phyloP scores from a whole-genome alignment of 1,284 basidiomycete species.

The Malassezia vespertilionis region DNA sequence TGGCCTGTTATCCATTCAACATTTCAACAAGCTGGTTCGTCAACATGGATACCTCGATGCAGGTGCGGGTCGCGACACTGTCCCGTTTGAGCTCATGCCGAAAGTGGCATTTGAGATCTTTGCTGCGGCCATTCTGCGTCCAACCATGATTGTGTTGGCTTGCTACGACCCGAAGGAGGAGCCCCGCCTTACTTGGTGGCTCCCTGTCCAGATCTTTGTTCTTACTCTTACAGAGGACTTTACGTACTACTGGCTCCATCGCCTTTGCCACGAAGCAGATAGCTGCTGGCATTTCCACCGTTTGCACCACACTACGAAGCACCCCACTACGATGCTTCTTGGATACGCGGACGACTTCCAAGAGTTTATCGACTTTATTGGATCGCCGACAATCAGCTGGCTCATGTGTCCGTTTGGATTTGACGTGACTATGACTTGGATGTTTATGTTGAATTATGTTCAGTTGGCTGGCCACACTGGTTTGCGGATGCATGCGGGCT shows the following conservation, averaged over 20 bases:
- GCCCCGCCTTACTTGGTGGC: conserved; percentile 11
- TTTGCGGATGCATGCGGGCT: conserved; percentile 28
- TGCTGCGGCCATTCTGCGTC: not conserved
- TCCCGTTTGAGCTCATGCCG: conserved; percentile 26
- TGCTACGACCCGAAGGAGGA: conserved; percentile 4
- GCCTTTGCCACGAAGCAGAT: conserved; percentile 29
- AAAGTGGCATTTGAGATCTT: conserved; percentile 16
- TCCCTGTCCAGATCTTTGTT: conserved; percentile 20
- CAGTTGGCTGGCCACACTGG: conserved; percentile 35
- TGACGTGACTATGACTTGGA: conserved; percentile 20
- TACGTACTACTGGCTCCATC: conserved; percentile 37
- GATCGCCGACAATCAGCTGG: conserved; percentile 27
- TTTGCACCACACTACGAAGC: conserved; percentile 33
- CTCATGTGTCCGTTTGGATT: conserved; percentile 24
- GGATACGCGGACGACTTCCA: conserved; percentile 33
- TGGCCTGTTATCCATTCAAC: conserved; percentile 22
- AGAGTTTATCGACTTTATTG: conserved; percentile 32
- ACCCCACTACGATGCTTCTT: conserved; percentile 27
- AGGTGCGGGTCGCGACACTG: conserved; percentile 18
- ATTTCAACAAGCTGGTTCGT: conserved; percentile 19
- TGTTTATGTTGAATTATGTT: conserved; percentile 22
- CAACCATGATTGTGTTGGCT: conserved; percentile 16
- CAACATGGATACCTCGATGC: conserved; percentile 34
- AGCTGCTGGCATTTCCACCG: conserved; percentile 26
- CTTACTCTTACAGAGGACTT: conserved; percentile 23